These are phyloP conservation scores for Malus hybrid DNA, from an alignment of 331 rosid species.

Conservation along the genomic window DNA sequence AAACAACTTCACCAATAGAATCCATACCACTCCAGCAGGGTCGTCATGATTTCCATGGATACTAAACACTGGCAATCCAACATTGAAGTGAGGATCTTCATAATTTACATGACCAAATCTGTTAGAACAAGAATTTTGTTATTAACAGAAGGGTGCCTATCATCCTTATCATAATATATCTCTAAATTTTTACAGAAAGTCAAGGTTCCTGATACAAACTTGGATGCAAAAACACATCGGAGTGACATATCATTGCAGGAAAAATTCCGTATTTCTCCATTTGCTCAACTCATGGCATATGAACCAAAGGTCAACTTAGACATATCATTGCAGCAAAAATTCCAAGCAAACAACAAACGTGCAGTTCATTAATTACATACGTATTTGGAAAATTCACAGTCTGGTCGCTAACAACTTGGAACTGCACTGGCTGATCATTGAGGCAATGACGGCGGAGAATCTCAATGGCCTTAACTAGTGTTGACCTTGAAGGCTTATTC, in stretches of 20 bases:
- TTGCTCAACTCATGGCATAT: background rate
- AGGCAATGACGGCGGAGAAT: slow-evolving; percentile 89
- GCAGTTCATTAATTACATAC: slow-evolving; percentile 39
- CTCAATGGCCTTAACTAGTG: slow-evolving; percentile 82
- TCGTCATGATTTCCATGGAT: slow-evolving; percentile 98
- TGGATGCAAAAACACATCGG: background rate
- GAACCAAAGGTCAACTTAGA: background rate
- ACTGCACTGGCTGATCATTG: slow-evolving; percentile 70
- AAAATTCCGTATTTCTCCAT: background rate
- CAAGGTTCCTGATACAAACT: background rate
- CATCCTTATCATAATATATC: background rate
- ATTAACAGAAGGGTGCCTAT: background rate
- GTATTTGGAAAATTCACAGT: slow-evolving; percentile 71
- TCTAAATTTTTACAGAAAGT: background rate
- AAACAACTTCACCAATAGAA: slow-evolving; percentile 9
- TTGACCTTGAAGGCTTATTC: slow-evolving; percentile 88
- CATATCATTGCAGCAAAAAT: background rate
- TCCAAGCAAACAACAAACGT: background rate
- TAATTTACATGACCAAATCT: slow-evolving; percentile 97
- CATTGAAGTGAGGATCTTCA: slow-evolving; percentile 95
- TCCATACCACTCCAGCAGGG: slow-evolving; percentile 98
- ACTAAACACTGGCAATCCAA: slow-evolving; percentile 93
- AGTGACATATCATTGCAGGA: background rate
- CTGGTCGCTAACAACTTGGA: slow-evolving; percentile 97
- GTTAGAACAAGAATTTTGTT: slow-evolving; percentile 14